phyloP scores from a whole-genome alignment of 2,329 filamentous ascomycete species.

The Scytalidium lignicola region DNA sequence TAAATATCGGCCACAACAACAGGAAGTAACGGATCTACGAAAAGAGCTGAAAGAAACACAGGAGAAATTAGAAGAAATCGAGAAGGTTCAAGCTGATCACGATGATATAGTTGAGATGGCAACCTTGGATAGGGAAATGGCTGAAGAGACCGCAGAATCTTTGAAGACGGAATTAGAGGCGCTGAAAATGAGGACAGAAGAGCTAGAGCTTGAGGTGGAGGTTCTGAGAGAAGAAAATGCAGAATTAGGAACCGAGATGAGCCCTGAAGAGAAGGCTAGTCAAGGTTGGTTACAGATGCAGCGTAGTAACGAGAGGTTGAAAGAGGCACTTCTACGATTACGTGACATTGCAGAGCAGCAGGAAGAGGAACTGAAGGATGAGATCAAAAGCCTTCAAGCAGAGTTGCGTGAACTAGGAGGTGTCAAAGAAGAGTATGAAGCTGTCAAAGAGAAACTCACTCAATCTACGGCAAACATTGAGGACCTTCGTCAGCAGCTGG shows the following conservation, averaged over 20 bases:
- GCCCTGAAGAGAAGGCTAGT: slow-evolving; percentile 78
- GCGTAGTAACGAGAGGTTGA: slow-evolving; percentile 78
- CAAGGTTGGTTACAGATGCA: slow-evolving; percentile 91
- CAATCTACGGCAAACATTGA: slow-evolving; percentile 72
- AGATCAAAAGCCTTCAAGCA: slow-evolving; percentile 69
- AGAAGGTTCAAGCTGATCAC: slow-evolving; percentile 74
- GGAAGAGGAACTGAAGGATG: slow-evolving; percentile 70
- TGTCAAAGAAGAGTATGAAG: slow-evolving; percentile 64
- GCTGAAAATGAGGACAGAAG: slow-evolving; percentile 71
- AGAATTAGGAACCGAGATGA: slow-evolving; percentile 79
- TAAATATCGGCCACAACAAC: slow-evolving; percentile 80
- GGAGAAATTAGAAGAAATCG: slow-evolving; percentile 61
- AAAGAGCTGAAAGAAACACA: slow-evolving; percentile 75
- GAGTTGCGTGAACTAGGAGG: slow-evolving; percentile 64
- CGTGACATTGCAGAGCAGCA: slow-evolving; percentile 84
- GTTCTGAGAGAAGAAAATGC: slow-evolving; percentile 82
- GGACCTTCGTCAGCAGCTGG: slow-evolving; percentile 84
- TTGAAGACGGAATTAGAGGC: slow-evolving; percentile 75
- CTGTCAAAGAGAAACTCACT: slow-evolving; percentile 66
- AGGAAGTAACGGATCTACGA: slow-evolving; percentile 71
- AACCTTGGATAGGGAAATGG: slow-evolving; percentile 89
- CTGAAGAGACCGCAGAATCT: slow-evolving; percentile 84
- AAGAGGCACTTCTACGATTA: slow-evolving; percentile 77
- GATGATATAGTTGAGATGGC: slow-evolving; percentile 83
- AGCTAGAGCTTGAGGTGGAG: slow-evolving; percentile 82